Evolutionary conservation across 2,329 filamentous ascomycete species (phyloP).

Genomic region (Colletotrichum truncatum): DNA sequence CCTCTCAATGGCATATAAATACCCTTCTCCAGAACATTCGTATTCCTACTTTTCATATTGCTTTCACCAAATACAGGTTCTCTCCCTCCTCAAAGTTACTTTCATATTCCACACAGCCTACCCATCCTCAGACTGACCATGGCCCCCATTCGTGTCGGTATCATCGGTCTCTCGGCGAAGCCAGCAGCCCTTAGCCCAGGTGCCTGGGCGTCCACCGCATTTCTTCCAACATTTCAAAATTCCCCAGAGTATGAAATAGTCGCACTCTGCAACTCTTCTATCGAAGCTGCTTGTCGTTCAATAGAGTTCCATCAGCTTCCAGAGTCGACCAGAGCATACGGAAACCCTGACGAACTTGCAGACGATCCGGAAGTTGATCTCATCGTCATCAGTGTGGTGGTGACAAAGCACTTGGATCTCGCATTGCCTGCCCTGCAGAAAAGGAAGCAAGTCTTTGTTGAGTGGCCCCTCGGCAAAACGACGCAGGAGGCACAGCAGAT

Average conservation of each 20-base stretch:
- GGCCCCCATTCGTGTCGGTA: constrained; percentile 58
- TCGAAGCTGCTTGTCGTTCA: constrained; percentile 52
- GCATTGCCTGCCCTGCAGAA: constrained; percentile 56
- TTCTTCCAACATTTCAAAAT: constrained; percentile 62
- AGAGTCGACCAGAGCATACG: constrained; percentile 55
- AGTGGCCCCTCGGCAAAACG: constrained; percentile 64
- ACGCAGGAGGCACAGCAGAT: constrained; percentile 52
- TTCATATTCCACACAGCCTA: too few relatives aligned
- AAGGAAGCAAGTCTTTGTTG: constrained; percentile 63
- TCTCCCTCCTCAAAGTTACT: too few relatives aligned
- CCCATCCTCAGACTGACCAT: constrained; percentile 28
- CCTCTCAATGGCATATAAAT: too few relatives aligned
- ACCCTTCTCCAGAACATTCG: too few relatives aligned
- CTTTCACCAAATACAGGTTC: too few relatives aligned
- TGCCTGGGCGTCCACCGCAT: constrained; percentile 64
- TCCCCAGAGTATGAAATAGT: constrained; percentile 56
- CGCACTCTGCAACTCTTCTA: constrained; percentile 61
- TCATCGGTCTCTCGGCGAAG: constrained; percentile 66
- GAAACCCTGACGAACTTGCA: constrained; percentile 57
- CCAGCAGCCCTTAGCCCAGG: constrained; percentile 52
- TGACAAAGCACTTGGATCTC: constrained; percentile 59
- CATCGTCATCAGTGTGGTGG: constrained; percentile 62
- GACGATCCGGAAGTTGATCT: constrained; percentile 60
- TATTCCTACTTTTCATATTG: too few relatives aligned
- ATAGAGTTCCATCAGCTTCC: constrained; percentile 53